These are phyloP conservation scores for Thalassiosira ordinaria DNA, from an alignment of 352 stramenopile genomes.

Conservation along the genomic window DNA sequence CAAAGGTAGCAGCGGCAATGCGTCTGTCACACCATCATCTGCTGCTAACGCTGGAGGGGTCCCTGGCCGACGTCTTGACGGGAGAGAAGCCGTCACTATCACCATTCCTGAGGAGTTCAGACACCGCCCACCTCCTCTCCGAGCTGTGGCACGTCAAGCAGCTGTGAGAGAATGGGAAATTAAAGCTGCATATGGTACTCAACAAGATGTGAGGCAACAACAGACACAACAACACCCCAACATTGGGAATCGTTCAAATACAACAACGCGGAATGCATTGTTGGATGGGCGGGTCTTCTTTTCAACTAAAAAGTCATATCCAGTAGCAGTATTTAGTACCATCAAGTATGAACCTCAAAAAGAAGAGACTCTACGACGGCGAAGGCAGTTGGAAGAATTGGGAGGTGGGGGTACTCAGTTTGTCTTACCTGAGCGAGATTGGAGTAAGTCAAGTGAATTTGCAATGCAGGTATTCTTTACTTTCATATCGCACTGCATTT, in stretches of 20 bases:
- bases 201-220: constrained; percentile 1
- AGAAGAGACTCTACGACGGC: constrained; percentile 66
- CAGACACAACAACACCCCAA: neutral
- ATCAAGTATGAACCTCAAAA: constrained; percentile 83
- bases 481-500: no score
- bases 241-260: neutral
- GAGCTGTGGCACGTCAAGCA: constrained; percentile 64
- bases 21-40: neutral
- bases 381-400: constrained; percentile 81
- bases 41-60: constrained; percentile 19
- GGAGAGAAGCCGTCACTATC: constrained; percentile 62
- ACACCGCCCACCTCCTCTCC: constrained; percentile 44
- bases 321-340: constrained; percentile 70
- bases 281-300: constrained; percentile 81
- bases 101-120: constrained; percentile 62
- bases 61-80: constrained; percentile 74
- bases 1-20: neutral
- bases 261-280: constrained; percentile 43
- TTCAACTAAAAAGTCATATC: constrained; percentile 70
- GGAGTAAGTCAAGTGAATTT: constrained; percentile 59
- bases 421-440: constrained; percentile 80
- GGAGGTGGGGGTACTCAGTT: constrained; percentile 83
- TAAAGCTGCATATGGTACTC: constrained; percentile 46
- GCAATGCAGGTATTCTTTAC: neutral
- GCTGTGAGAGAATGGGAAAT: constrained; percentile 77